Evolutionary conservation across 1,284 basidiomycete species (phyloP).

Genomic region (Phellopilus nigrolimitatus): DNA sequence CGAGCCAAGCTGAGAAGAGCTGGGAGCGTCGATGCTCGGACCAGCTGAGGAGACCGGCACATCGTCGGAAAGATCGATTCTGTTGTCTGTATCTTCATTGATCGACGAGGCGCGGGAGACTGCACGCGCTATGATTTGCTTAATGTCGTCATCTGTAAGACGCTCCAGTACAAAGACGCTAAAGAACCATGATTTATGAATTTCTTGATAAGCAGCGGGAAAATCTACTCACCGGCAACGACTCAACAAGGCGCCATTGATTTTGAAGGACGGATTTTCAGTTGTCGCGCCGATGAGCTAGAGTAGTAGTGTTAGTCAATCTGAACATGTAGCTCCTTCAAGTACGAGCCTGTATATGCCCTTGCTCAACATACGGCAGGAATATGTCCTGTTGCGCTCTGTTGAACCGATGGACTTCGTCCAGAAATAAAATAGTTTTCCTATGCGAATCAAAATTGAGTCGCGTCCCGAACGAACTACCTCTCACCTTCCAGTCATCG

Average conservation of each 20-base stretch:
- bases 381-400: constrained; percentile 84
- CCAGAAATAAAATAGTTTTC: constrained; percentile 72
- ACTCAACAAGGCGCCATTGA: constrained; percentile 73
- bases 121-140: constrained; percentile 47
- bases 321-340: constrained; percentile 21
- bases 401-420: constrained; percentile 89
- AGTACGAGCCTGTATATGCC: constrained; percentile 57
- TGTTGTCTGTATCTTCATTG: constrained; percentile 22
- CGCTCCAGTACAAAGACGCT: constrained; percentile 64
- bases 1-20: constrained; percentile 22
- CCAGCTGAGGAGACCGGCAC: background rate
- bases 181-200: constrained; percentile 11
- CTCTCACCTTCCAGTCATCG: constrained; percentile 59
- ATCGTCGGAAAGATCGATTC: constrained; percentile 19
- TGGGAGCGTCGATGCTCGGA: constrained; percentile 8
- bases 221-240: constrained; percentile 64
- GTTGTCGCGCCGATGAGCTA: constrained; percentile 86
- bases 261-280: constrained; percentile 88
- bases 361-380: constrained; percentile 76
- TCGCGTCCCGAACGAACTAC: constrained; percentile 15
- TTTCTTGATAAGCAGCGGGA: constrained; percentile 1
- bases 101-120: constrained; percentile 36
- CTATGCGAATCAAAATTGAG: constrained; percentile 31
- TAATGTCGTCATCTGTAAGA: constrained; percentile 55
- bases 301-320: constrained; percentile 15